These are phyloP conservation scores for Kodamaea plutei DNA, from an alignment of 1,139 yeast species.

Conservation along the genomic window DNA sequence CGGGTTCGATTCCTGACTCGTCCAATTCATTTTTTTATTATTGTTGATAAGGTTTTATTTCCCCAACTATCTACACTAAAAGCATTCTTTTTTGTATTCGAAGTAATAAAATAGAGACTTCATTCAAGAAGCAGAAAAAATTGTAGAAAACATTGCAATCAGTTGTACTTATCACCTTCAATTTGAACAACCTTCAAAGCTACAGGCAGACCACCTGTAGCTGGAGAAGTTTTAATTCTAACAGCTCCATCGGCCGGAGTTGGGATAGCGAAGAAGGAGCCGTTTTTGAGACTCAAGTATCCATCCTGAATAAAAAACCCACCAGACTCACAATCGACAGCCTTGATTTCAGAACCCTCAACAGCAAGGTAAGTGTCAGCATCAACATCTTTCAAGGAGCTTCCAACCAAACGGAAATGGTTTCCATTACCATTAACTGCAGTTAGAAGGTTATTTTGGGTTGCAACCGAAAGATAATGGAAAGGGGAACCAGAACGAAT, in stretches of 20 bases:
- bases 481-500: constrained; percentile 22
- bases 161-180: background rate
- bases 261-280: constrained; percentile 17
- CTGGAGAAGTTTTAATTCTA: constrained; percentile 9
- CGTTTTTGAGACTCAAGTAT: constrained; percentile 3
- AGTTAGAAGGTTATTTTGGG: constrained; percentile 11
- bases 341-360: constrained; percentile 12
- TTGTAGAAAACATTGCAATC: too few relatives aligned
- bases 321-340: constrained; percentile 12
- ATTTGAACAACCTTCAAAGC: constrained; percentile 7
- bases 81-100: too few relatives aligned
- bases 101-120: too few relatives aligned
- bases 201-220: constrained; percentile 11
- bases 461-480: constrained; percentile 15
- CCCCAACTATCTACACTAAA: too few relatives aligned
- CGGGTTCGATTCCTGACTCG: constrained; percentile 91
- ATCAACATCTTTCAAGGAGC: constrained; percentile 19
- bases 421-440: constrained; percentile 16
- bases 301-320: constrained; percentile 16
- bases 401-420: constrained; percentile 14
- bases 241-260: constrained; percentile 14
- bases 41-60: too few relatives aligned
- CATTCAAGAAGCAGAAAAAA: too few relatives aligned
- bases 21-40: too few relatives aligned
- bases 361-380: constrained; percentile 11